Percentiles rank a stretch among this genome's conserved stretches.
These are phyloP conservation scores for Colletotrichum sp. DNA, from an alignment of 2,329 filamentous ascomycete genomes.

Conservation along the genomic window DNA sequence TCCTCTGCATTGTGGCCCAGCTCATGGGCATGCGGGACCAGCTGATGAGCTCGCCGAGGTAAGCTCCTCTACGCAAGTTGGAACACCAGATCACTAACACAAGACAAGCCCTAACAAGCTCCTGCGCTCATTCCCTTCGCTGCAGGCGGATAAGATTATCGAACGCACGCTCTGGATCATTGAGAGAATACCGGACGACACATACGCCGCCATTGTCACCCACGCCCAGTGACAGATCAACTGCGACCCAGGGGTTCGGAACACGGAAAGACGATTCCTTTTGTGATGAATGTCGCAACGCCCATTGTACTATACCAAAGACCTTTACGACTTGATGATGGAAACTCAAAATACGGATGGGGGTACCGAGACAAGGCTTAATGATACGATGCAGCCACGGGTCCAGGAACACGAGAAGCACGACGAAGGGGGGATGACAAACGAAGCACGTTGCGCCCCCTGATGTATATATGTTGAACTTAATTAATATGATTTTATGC, in stretches of 20 bases:
- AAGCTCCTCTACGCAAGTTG: conserved; percentile 27
- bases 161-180: conserved; percentile 85
- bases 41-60: conserved; percentile 86
- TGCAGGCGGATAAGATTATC: conserved; percentile 85
- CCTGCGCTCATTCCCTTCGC: conserved; percentile 82
- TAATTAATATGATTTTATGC: neutral
- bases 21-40: conserved; percentile 86
- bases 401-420: neutral
- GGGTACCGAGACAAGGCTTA: neutral
- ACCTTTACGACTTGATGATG: neutral
- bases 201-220: conserved; percentile 87
- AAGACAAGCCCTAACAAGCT: conserved; percentile 84
- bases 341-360: neutral
- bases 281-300: neutral
- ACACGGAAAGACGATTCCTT: neutral
- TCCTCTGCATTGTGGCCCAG: conserved; percentile 95
- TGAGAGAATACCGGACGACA: conserved; percentile 85
- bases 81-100: neutral
- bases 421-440: neutral
- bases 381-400: conserved; percentile 1
- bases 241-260: neutral
- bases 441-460: neutral
- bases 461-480: neutral
- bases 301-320: neutral
- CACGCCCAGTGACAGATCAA: conserved; percentile 64